Evolutionary conservation across 169 alveolate genomes (phyloP), one percentile per base, ranked within the genome.

Genomic region (Plasmodium coatneyi): DNA sequence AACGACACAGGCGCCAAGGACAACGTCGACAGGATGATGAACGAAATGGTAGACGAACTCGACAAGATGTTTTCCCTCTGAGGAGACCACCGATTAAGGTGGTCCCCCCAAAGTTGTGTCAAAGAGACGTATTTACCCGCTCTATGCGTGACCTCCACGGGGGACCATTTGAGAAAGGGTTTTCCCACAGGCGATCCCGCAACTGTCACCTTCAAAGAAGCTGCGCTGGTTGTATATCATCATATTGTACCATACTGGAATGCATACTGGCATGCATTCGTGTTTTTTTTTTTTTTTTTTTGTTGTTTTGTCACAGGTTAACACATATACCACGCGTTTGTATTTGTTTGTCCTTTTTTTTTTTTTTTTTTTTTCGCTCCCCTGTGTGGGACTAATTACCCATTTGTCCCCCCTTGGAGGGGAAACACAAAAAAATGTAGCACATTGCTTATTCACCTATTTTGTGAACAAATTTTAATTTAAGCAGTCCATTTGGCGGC

Each of bases 1-100:
- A 14, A 49, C 22, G 60, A 49, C 1, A 3, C 19, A 9, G 32
- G 16, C 2, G 28, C 32, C 5, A 76, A 32, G 34, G 34, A 76
- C 28, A 87, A 79, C 71, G 71, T 70, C 22, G 93, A 87, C 66
- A 32, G 60, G 30, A 76, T 78, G 56, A 87, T 87, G 89, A 43
- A 76, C 49, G 93, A 87, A 41, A 87, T 87, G 93, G 81, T 78
- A 22, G 30, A 87, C 36, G 93, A 87, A 10, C 28, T 87, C 2
- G 93, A 87, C 28, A 84, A 71, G 28, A 60, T 84, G 36, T 84
- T 84, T 39, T 41, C 82, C 5, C 5, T 71, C 34, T 22, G 28
- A 78, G 2, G 28, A 0, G 46, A 9, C 5, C 19, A n/a, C 4
- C 19, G 5, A 32, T 32, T 1, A 32, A 32, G 39, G 39, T 32